These are phyloP conservation scores for Conticribra guillardii DNA, from an alignment of 108 stramenopile species.

Conservation along the genomic window DNA sequence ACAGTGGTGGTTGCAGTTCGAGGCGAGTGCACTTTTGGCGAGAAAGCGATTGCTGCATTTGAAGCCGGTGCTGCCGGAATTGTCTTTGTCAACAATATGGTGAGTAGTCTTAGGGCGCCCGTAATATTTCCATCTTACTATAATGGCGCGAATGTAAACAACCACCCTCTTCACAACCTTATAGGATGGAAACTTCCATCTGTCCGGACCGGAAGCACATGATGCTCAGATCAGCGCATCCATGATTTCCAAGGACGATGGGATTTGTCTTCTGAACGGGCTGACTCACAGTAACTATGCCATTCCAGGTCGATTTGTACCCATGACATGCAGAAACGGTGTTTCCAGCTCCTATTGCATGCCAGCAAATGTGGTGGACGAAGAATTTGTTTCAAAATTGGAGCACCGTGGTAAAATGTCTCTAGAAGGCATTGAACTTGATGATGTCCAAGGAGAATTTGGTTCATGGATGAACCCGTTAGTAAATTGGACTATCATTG, in stretches of 20 bases:
- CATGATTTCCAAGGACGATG: slow-evolving; percentile 36
- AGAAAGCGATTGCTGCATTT: slow-evolving; percentile 33
- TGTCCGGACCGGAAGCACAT: slow-evolving; percentile 29
- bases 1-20: slow-evolving; percentile 35
- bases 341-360: slow-evolving; percentile 26
- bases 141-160: too few relatives aligned
- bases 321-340: slow-evolving; percentile 11
- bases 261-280: slow-evolving; percentile 19
- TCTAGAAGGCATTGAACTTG: slow-evolving; percentile 17
- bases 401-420: slow-evolving; percentile 13
- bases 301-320: slow-evolving; percentile 9
- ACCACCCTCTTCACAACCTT: too few relatives aligned
- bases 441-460: slow-evolving; percentile 37
- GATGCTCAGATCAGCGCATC: slow-evolving; percentile 23
- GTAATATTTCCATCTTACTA: too few relatives aligned
- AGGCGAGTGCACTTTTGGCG: slow-evolving; percentile 39
- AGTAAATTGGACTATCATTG: slow-evolving; percentile 11
- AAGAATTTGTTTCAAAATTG: slow-evolving; percentile 8
- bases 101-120: neutral
- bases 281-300: neutral
- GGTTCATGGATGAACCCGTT: slow-evolving; percentile 25
- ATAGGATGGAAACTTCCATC: slow-evolving; percentile 32
- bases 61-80: slow-evolving; percentile 44
- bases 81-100: slow-evolving; percentile 25
- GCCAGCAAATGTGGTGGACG: slow-evolving; percentile 10